Percentiles rank a stretch among this genome's conserved stretches.
Conservation (phyloP, 352 stramenopile genomes). For the Phytophthora pistaciae region DNA sequence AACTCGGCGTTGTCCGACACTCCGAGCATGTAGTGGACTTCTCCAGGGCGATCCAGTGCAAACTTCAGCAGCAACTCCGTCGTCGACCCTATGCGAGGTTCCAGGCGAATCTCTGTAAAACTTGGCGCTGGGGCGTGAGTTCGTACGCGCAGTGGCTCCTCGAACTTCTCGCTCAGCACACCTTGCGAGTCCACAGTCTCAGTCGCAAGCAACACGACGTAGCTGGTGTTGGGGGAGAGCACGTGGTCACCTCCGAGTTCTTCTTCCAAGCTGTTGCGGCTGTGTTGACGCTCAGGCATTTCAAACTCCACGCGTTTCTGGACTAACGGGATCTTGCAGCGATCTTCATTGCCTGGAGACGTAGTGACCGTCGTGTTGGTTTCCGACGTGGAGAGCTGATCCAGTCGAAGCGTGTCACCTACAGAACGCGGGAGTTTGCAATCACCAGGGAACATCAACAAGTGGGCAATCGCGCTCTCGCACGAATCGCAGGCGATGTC, state of each 20-base stretch:
- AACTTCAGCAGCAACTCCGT: constrained; percentile 75
- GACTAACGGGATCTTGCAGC: constrained; percentile 28
- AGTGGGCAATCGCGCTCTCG: constrained; percentile 56
- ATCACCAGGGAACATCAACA: constrained; percentile 49
- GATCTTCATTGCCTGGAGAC: not conserved
- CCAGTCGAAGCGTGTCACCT: constrained; percentile 24
- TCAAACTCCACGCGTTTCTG: constrained; percentile 41
- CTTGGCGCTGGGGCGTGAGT: constrained; percentile 55
- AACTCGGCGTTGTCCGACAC: constrained; percentile 66
- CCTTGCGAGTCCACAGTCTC: constrained; percentile 63
- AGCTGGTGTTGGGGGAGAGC: constrained; percentile 58
- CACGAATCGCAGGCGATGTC: constrained; percentile 66
- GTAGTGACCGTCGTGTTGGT: constrained; percentile 19
- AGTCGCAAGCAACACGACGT: constrained; percentile 58
- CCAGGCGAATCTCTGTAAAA: constrained; percentile 54
- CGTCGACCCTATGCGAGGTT: constrained; percentile 74
- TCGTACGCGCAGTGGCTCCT: constrained; percentile 39
- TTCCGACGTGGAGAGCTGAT: constrained; percentile 12
- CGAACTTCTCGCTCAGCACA: constrained; percentile 65
- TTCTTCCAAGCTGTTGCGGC: constrained; percentile 47
- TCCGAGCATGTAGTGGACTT: constrained; percentile 82
- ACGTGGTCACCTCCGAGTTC: constrained; percentile 33
- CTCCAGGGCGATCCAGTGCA: constrained; percentile 60
- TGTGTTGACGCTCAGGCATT: constrained; percentile 49
- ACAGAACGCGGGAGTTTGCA: constrained; percentile 41